phyloP scores from a whole-genome alignment of 768 basidiomycete species.

The Rhodocollybia butyracea region DNA sequence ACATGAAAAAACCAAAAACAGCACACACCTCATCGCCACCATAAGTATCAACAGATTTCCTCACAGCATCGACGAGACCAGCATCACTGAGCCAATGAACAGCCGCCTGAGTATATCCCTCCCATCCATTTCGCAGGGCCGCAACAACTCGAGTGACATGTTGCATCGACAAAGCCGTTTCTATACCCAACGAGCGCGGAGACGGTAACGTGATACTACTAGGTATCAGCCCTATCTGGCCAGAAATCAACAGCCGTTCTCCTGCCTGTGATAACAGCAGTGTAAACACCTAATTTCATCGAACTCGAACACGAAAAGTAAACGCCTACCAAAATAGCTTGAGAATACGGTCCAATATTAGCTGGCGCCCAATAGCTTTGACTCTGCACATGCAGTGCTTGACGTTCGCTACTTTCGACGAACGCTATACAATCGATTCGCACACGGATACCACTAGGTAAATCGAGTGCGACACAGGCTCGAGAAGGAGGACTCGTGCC shows the following conservation, averaged over 20 bases:
- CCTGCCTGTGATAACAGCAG: slow-evolving; percentile 49
- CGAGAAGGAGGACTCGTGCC: slow-evolving; percentile 90
- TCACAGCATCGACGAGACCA: slow-evolving; percentile 36
- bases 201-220: slow-evolving; percentile 64
- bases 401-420: slow-evolving; percentile 46
- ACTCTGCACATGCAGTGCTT: slow-evolving; percentile 90
- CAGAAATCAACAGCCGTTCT: slow-evolving; percentile 83
- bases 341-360: slow-evolving; percentile 98
- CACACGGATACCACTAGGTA: slow-evolving; percentile 55
- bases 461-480: slow-evolving; percentile 85
- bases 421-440: slow-evolving; percentile 84
- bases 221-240: slow-evolving; percentile 92
- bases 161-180: slow-evolving; percentile 75
- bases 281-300: not conserved
- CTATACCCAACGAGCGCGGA: slow-evolving; percentile 51
- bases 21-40: slow-evolving; percentile 15
- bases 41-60: slow-evolving; percentile 30
- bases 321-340: slow-evolving; percentile 72
- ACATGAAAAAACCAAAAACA: not conserved
- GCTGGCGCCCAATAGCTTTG: slow-evolving; percentile 99
- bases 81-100: slow-evolving; percentile 67
- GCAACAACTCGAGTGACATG: slow-evolving; percentile 70
- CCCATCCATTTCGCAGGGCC: slow-evolving; percentile 60
- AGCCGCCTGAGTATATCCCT: slow-evolving; percentile 57
- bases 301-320: not conserved